Percentiles rank a stretch among this genome's conserved stretches.
These are phyloP conservation scores for Leccinum uliginosum DNA, from an alignment of 768 basidiomycete genomes.

Conservation along the genomic window DNA sequence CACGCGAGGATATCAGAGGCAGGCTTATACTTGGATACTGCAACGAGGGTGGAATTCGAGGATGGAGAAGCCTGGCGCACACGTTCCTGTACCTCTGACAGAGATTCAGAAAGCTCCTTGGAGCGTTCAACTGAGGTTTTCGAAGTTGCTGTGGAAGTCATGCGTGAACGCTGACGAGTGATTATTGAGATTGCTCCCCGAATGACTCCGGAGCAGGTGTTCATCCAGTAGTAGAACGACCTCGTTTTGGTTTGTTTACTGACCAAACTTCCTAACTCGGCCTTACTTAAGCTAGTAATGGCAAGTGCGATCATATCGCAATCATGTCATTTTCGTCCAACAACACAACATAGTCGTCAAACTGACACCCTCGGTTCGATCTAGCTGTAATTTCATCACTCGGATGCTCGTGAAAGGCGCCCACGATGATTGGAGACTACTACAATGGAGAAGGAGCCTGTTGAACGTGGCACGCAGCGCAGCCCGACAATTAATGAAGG, in stretches of 20 bases:
- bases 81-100: slow-evolving; percentile 49
- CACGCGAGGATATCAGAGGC: slow-evolving; percentile 81
- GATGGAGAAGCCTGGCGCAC: slow-evolving; percentile 36
- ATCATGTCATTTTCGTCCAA: too few species aligned
- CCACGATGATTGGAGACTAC: too few species aligned
- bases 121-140: slow-evolving; percentile 39
- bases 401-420: too few species aligned
- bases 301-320: too few species aligned
- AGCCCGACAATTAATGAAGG: too few species aligned
- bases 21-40: slow-evolving; percentile 93
- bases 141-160: slow-evolving; percentile 14
- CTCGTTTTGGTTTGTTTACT: background rate
- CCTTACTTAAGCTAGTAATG: too few species aligned
- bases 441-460: too few species aligned
- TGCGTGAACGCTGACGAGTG: slow-evolving; percentile 14
- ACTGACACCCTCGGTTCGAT: too few species aligned
- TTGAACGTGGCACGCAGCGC: too few species aligned
- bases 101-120: slow-evolving; percentile 48
- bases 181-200: slow-evolving; percentile 3
- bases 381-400: too few species aligned
- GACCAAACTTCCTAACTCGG: background rate
- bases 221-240: background rate
- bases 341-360: too few species aligned
- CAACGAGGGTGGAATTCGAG: slow-evolving; percentile 53
- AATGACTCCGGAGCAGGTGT: background rate